Evolutionary conservation across 805 yeast species (phyloP).

Genomic region (Vanderwaltozyma yarrowii): DNA sequence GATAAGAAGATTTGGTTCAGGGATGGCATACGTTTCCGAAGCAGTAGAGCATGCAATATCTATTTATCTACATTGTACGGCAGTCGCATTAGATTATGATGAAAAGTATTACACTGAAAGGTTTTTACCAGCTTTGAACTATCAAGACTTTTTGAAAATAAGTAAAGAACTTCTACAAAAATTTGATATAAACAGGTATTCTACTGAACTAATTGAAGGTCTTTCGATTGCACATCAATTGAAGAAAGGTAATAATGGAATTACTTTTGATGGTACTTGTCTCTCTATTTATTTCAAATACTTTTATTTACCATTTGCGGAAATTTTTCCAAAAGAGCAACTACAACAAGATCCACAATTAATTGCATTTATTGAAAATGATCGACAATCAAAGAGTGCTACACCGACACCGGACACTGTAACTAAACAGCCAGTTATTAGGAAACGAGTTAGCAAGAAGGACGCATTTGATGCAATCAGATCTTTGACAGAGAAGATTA

Average conservation of each 20-base stretch:
- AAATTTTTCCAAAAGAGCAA: background rate
- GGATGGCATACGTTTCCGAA: constrained; percentile 43
- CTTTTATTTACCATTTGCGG: constrained; percentile 19
- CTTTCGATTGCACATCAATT: constrained; percentile 21
- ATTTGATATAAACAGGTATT: constrained; percentile 11
- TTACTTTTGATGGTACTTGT: constrained; percentile 25
- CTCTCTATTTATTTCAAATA: constrained; percentile 22
- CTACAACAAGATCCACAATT: background rate
- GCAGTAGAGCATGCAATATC: constrained; percentile 21
- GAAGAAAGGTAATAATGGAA: constrained; percentile 25
- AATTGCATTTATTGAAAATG: background rate
- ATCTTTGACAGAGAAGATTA: constrained; percentile 17
- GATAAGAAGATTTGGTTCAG: constrained; percentile 66
- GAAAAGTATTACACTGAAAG: constrained; percentile 22
- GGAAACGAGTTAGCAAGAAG: constrained; percentile 27
- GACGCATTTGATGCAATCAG: constrained; percentile 26
- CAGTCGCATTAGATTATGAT: constrained; percentile 11
- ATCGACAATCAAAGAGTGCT: background rate
- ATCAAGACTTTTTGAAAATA: constrained; percentile 15
- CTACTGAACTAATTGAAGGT: constrained; percentile 14
- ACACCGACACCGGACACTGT: background rate
- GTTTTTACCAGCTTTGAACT: constrained; percentile 18
- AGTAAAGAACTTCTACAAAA: constrained; percentile 14
- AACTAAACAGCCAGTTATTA: constrained; percentile 8
- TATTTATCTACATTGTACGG: constrained; percentile 16